Evolutionary conservation across 306 rosid species (phyloP).

Genomic region (Gastrolobium bilobum): DNA sequence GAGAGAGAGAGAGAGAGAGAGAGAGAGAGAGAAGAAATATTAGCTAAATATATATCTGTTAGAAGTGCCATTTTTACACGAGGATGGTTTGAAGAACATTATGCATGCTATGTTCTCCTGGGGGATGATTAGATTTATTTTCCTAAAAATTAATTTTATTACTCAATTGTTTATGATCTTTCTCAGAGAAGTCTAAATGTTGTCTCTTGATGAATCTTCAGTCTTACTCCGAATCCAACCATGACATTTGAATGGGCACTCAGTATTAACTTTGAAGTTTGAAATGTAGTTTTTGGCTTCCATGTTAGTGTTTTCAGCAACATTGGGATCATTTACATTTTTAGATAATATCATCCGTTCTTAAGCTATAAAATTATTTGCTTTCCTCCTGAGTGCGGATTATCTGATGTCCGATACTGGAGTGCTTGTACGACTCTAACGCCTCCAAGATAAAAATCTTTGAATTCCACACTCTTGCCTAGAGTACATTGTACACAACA

Average conservation of each 20-base stretch:
- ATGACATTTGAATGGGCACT: not conserved
- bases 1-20: too few species aligned
- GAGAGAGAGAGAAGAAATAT: too few species aligned
- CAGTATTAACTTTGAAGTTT: not conserved
- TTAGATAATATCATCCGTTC: not conserved
- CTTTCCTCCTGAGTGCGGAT: not conserved
- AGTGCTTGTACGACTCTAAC: not conserved
- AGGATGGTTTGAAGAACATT: not conserved
- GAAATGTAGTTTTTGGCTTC: slow-evolving; percentile 11
- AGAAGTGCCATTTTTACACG: too few species aligned
- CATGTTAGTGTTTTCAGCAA: slow-evolving; percentile 4
- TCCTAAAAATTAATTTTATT: not conserved
- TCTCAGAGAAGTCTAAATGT: not conserved
- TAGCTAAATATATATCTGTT: too few species aligned
- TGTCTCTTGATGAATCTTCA: not conserved
- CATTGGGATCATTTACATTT: not conserved
- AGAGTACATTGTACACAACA: not conserved
- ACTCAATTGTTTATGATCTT: not conserved
- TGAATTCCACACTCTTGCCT: not conserved
- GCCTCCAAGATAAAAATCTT: not conserved
- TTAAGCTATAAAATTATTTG: not conserved
- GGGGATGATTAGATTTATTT: not conserved
- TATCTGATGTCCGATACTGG: slow-evolving; percentile 7
- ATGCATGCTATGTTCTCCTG: not conserved
- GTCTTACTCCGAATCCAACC: not conserved